Base-by-base conservation (phyloP, 1,284 basidiomycete genomes). In the Microbotryum saponariae region DNA sequence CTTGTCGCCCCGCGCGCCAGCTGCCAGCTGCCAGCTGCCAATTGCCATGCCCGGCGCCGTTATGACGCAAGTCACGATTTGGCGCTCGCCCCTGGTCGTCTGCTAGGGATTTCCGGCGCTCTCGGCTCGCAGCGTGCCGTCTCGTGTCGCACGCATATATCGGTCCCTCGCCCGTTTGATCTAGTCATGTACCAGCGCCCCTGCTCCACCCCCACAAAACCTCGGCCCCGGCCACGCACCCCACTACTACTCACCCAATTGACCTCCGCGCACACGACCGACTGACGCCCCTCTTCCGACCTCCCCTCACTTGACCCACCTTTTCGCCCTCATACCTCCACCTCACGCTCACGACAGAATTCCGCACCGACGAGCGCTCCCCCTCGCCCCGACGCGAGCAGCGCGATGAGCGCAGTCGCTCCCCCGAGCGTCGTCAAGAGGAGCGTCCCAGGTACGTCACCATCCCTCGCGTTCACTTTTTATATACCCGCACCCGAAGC, bases 381-480 rank as follows among this genome's bases (percentile, higher is more conserved):
- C 60, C 65, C 27, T 63, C 62, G 27, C 62, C 65, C 20, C 65
- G 62, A 25, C 52, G 61, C 25, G 58, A 48, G 33, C 31, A 27
- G 51, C 60, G 46, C 42, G 54, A 60, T 23, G 63, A 46, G 12
- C 61, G 64, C 48, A 37, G 31, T 16, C 64, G 64, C 52, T 63
- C 62, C 27, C 65, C 59, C 58, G 61, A 59, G 31, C 64, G 61
- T 37, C 56, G 62, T 37, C 59, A 62, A 48, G 56, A 52, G 49
- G 58, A 60, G 16, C 25, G 33, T 16, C 61, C 59, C 56, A 53
- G 61, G 42, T 48, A 61, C 37, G 59, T 54, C 33, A 20, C 52
- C 45, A 60, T 46, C 27, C 16, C 45, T 5, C 21, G 12, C 21
- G 3, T 2, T 27, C 7, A 9, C 5, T 20, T 47, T 21, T 10